Percentiles rank a stretch among this genome's conserved stretches.
phyloP scores from a whole-genome alignment of 257 asterid genomes.

The Nicotiana sylvestris region DNA sequence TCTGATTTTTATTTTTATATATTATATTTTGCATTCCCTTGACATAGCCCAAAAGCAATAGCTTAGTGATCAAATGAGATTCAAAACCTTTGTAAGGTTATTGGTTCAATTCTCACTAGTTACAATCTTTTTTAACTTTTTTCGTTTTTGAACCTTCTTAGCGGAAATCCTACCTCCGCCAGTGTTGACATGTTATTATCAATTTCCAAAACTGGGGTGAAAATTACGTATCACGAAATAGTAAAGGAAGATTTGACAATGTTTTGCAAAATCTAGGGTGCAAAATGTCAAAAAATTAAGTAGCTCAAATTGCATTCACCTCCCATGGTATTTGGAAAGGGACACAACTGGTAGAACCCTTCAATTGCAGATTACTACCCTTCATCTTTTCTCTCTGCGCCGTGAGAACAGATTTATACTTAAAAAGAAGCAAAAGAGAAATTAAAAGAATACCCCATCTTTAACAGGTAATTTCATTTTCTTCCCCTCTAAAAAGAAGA shows the following conservation, averaged over 20 bases:
- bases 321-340: neutral
- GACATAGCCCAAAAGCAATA: too few relatives aligned
- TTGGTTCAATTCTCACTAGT: too few relatives aligned
- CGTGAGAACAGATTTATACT: neutral
- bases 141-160: too few relatives aligned
- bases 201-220: too few relatives aligned
- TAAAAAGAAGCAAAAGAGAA: neutral
- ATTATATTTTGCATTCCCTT: too few relatives aligned
- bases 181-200: too few relatives aligned
- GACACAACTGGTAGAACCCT: neutral
- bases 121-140: too few relatives aligned
- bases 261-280: neutral
- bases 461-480: constrained; percentile 11
- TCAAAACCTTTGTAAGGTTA: too few relatives aligned
- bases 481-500: neutral
- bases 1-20: too few relatives aligned
- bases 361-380: neutral
- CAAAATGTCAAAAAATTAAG: neutral
- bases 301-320: neutral
- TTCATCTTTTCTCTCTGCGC: neutral
- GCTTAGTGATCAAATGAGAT: too few relatives aligned
- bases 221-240: neutral
- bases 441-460: constrained; percentile 5
- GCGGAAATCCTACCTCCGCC: too few relatives aligned
- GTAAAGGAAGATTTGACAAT: neutral